Base-by-base conservation (phyloP, 495 filamentous ascomycete genomes). In the Polyplosphaeria fusca region DNA sequence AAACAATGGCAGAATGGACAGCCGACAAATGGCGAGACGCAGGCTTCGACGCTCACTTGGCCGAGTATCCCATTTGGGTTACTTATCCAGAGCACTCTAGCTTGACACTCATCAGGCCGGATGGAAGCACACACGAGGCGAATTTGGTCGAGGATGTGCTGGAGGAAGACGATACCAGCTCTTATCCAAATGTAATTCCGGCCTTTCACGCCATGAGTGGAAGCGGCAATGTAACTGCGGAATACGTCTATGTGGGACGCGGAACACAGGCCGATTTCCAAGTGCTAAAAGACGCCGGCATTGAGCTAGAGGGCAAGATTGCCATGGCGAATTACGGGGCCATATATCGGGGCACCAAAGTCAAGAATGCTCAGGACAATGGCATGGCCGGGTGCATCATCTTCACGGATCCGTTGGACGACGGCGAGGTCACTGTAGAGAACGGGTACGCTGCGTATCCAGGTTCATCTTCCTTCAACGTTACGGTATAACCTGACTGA, bases 391-490 rank as follows among this genome's bases (percentile, higher is more conserved):
- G 67, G 27, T 48, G 47, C 22, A 50, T 71, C 47, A 59, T 71
- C 43, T 71, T 60, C 55, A 69, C 65, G 1, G 68, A 69, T 38
- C 61, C 67, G 1, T 49, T 28, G 3, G 65, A 69, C 32, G 67
- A 69, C 37, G 68, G 68, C 20, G 58, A 67, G 19, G 47, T 69
- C 22, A 70, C 68, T 20, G 60, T 48, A 20, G 64, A 56, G 23
- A 70, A 70, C 38, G 68, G 68, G 3, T 64, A 65, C 52, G 51
- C n/a, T 1, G 43, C 68, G 35, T 70, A 70, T 52, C 68, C 68
- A 39, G 32, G 57, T 60, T 1, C 13, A 20, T 20, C 18, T 24
- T 20, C 16, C 41, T 14, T 11, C 18, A n/a, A 27, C 25, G 19
- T 35, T 20, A 24, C 3, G 12, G 13, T 9, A 44, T 18, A 30